Base-by-base conservation (phyloP, 345 rosid genomes). In the Camelina hispida region DNA sequence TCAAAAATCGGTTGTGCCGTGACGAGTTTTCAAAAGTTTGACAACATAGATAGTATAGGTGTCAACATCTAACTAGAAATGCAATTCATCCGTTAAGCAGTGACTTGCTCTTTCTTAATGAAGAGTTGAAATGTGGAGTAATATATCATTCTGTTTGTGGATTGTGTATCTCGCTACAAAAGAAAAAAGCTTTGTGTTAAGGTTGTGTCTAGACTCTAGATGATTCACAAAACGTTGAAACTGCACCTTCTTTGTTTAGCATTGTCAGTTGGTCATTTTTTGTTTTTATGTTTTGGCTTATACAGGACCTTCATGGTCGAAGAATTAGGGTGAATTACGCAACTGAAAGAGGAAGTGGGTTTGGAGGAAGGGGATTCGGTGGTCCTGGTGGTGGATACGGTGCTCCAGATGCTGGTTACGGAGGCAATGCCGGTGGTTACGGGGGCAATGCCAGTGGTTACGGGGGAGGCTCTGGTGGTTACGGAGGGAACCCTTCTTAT, bases 241-340 rank as follows among this genome's bases (percentile, higher is more conserved):
- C n/a, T 42, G 3, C 34, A 55, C 48, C 37, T 44, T 18, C 14
- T 55, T 37, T 69, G 22, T 51, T 37, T 54, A 0, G 11, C 38
- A 10, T 54, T 52, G 32, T 62, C 59, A 83, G 85, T 77, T 50
- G 74, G 89, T 88, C 34, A 43, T 72, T 58, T 87, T 87, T 17
- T 79, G 82, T 42, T 38, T 15, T 5, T 68, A 6, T 4, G 1
- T 12, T 42, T 9, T 54, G 37, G 17, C 18, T 64, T 50, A 22
- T 66, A 51, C 76, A 94, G 97, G 95, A 84, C 60, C 93, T 94
- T 62, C 89, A 86, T 71, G 98, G 98, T 42, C 93, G 97, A 66
- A 80, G 81, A 15, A 77, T 94, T 23, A 87, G 85, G 82, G 98
- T 94, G 72, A 86, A 94, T 77, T 88, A 81, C 68, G 98, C 98